A percentile compares a stretch with the other conserved stretches of the same genome.
phyloP scores from a whole-genome alignment of 148 eudicot genomes.

The Camellia sinensis region DNA sequence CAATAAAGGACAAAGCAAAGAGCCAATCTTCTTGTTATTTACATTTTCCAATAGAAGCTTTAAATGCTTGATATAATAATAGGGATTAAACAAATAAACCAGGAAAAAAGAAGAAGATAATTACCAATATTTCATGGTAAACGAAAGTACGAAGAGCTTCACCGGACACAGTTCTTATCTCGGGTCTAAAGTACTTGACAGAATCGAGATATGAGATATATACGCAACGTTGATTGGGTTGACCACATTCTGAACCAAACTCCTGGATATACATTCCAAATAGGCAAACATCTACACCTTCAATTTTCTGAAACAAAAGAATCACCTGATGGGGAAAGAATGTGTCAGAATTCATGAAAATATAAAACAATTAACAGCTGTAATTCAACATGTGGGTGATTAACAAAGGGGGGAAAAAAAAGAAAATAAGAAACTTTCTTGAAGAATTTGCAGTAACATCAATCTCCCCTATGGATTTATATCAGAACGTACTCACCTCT shows the following conservation, averaged over 20 bases:
- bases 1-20: slow-evolving; percentile 5
- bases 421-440: neutral
- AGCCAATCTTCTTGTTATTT: neutral
- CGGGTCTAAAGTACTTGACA: slow-evolving; percentile 86
- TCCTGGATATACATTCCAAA: slow-evolving; percentile 92
- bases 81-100: neutral
- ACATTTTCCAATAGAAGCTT: neutral
- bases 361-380: neutral
- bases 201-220: slow-evolving; percentile 91
- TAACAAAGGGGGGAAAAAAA: too few species aligned
- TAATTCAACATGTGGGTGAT: too few species aligned
- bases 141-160: slow-evolving; percentile 92
- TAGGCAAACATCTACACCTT: slow-evolving; percentile 86
- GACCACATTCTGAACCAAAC: slow-evolving; percentile 74
- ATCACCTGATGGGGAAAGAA: slow-evolving; percentile 53
- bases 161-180: slow-evolving; percentile 55
- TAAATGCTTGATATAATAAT: neutral
- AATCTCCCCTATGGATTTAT: neutral
- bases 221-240: slow-evolving; percentile 75
- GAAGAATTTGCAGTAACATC: neutral
- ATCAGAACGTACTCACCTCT: neutral
- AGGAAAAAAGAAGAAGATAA: neutral
- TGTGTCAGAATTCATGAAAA: slow-evolving; percentile 11
- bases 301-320: slow-evolving; percentile 79
- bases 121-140: slow-evolving; percentile 90